Base-by-base conservation (phyloP, 2,329 filamentous ascomycete genomes). In the Fusarium sororula region DNA sequence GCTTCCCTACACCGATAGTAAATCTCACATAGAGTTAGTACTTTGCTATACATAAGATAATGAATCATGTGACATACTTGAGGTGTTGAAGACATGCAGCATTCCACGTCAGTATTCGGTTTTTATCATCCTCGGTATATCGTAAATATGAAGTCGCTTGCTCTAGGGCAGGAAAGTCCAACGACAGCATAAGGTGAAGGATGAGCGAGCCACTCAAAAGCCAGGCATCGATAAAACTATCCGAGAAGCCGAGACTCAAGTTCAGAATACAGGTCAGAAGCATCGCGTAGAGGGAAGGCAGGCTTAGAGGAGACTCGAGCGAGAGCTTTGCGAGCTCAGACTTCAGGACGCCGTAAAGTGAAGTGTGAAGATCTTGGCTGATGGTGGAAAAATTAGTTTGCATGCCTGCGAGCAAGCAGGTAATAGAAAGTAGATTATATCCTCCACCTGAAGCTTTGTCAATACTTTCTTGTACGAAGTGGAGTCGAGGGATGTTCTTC, bases 21-120 rank as follows among this genome's bases (percentile, higher is more conserved):
- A 54, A 54, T 9, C 51, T 54, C 1, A 3, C 7, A 22, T 1
- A 14, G 1, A 13, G 18, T 54, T 0, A 54, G 35, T 9, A 6
- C 1, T 0, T 28, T 17, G 3, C 3, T 28, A 2, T 3, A 0
- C 1, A 5, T 20, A 2, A 11, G 5, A 17, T 8, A 18, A 28
- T 10, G 3, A 18, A 4, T 26, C 0, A 3, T 7, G 1, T 8
- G 13, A 18, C 20, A 3, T 28, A 38, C 51, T 54, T 54, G 35
- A 54, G 51, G 7, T 54, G 51, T 39, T 54, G 51, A 7, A 54
- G 51, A 3, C 51, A 54, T 28, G 51, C 24, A 9, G 35, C 7
- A 39, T 54, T 54, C 51, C 51, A 54, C 7, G 35, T n/a, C 10
- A 54, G 14, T 39, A 54, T 10, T 3, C 3, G 14, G 0, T n/a